phyloP scores from a whole-genome alignment of 768 basidiomycete genomes.

The Dioszegia crocea region DNA sequence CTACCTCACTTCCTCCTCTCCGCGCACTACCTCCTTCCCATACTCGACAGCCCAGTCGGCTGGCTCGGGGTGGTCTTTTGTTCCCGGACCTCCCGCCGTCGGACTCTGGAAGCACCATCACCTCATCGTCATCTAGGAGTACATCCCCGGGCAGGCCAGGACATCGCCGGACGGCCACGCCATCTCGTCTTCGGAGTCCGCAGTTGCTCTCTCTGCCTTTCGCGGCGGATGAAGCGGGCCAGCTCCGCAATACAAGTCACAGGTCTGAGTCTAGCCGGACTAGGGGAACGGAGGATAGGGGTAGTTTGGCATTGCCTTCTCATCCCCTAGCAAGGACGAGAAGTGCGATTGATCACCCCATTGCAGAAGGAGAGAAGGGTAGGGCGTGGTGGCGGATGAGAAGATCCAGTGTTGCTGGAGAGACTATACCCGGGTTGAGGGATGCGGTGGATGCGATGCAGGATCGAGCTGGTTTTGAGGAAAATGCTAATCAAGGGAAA shows the following conservation, averaged over 20 bases:
- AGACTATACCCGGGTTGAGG: not conserved
- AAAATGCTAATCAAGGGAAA: not conserved
- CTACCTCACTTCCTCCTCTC: not conserved
- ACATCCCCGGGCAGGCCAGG: conserved; percentile 1
- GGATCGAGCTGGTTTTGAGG: not conserved
- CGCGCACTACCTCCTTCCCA: not conserved
- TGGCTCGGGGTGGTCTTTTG: too few species aligned
- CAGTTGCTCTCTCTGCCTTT: conserved; percentile 7
- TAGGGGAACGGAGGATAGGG: too few species aligned
- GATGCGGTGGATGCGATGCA: not conserved
- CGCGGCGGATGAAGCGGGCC: not conserved
- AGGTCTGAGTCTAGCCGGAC: not conserved
- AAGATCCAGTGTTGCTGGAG: not conserved
- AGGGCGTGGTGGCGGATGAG: conserved; percentile 3
- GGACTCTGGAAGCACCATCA: too few species aligned
- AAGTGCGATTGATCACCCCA: not conserved
- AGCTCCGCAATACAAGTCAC: too few species aligned
- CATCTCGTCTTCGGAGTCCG: conserved; percentile 10
- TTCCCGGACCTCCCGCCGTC: too few species aligned
- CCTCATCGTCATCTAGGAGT: not conserved
- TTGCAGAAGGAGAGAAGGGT: not conserved
- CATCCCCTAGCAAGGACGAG: not conserved
- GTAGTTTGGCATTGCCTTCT: too few species aligned
- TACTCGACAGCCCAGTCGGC: not conserved
- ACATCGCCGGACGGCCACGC: conserved; percentile 7